Evolutionary conservation across 2,329 filamentous ascomycete genomes (phyloP), one percentile per base, ranked within the genome.

Genomic region (Alternaria ethzedia): DNA sequence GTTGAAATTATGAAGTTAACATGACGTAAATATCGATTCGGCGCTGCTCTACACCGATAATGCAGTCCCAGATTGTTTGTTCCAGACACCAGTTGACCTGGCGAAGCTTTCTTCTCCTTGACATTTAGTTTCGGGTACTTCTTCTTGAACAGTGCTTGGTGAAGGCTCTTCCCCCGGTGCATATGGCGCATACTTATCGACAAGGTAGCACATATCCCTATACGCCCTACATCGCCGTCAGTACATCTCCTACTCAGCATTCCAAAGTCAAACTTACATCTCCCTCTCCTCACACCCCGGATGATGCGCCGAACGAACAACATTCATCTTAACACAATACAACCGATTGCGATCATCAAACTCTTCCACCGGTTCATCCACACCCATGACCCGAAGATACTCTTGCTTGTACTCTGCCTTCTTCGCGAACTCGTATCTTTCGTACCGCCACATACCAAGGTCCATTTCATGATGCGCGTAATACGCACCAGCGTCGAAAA

Each of bases 41-140:
- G 30, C 12, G 30, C 30, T 15, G 1, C 30, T 32, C 2, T 32
- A 28, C 46, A 10, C 25, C n/a, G 46, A 50, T 17, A 50, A 12
- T 20, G 3, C 0, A 2, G 2, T 15, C 2, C 0, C 15, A 50
- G 2, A 4, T 20, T 0, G 46, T 1, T 9, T 0, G 0, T 20
- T 20, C 46, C 2, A 13, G 0, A 15, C n/a, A 8, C 10, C 11
- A 30, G 46, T 3, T 0, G 6, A 13, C 3, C 25, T 30, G 2
- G 10, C 11, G 12, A 3, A 20, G 11, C n/a, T 13, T 0, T 30
- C 15, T 21, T 7, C n/a, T 30, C 4, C 47, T 9, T 50, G n/a
- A 6, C 10, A 15, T 28, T 15, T 1, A 1, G 47, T 20, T 13
- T 7, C 26, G 6, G 47, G 1, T 1, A 50, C 1, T 15, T 36